These are phyloP conservation scores for Vitis vinifera DNA, from an alignment of 164 flowering plant species.

Conservation along the genomic window DNA sequence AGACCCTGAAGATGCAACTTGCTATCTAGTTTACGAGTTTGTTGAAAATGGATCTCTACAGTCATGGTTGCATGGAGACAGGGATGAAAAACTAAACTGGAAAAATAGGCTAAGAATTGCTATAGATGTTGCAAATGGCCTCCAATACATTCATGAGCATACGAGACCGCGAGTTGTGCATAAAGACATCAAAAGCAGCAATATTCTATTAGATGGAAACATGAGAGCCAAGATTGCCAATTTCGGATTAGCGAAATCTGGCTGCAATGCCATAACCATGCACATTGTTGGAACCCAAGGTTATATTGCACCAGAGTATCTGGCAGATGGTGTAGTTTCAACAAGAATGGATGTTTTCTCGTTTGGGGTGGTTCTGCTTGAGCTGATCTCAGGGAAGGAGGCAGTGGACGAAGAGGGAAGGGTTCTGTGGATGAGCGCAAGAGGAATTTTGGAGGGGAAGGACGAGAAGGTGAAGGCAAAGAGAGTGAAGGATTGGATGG, in stretches of 20 bases:
- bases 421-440: conserved; percentile 50
- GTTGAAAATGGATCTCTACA: conserved; percentile 82
- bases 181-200: conserved; percentile 87
- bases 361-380: conserved; percentile 88
- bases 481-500: conserved; percentile 59
- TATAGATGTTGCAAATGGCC: conserved; percentile 82
- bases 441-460: conserved; percentile 38
- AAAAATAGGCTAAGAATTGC: conserved; percentile 71
- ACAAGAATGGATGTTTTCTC: conserved; percentile 88
- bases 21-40: conserved; percentile 80
- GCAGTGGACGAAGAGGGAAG: conserved; percentile 60
- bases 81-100: conserved; percentile 54
- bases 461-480: conserved; percentile 38
- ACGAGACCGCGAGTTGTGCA: conserved; percentile 81
- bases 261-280: conserved; percentile 87
- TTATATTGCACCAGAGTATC: conserved; percentile 92
- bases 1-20: conserved; percentile 65
- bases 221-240: conserved; percentile 93
- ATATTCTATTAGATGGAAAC: conserved; percentile 74
- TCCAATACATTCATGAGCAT: conserved; percentile 91
- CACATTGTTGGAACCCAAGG: conserved; percentile 95
- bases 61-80: conserved; percentile 62
- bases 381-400: conserved; percentile 72
- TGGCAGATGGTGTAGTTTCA: conserved; percentile 76
- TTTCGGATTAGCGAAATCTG: conserved; percentile 88